phyloP scores from a whole-genome alignment of 2,329 filamentous ascomycete species.

The Metarhizium album region DNA sequence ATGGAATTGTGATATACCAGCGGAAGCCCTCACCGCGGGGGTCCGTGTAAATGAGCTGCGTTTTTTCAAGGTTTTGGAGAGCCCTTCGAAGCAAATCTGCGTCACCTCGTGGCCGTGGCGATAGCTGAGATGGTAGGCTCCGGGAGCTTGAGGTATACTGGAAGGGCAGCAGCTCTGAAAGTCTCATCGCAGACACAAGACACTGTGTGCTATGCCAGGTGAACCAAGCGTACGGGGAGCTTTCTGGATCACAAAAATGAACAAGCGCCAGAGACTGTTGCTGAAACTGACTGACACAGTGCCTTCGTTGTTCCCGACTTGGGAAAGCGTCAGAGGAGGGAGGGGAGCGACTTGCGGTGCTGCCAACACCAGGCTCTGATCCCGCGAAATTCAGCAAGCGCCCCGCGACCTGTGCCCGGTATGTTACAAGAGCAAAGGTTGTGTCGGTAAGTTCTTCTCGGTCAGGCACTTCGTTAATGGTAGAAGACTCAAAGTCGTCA shows the following conservation, averaged over 20 bases:
- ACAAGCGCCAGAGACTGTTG: slow-evolving; percentile 4
- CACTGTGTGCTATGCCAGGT: slow-evolving; percentile 10
- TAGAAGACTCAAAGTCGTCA: slow-evolving; percentile 5
- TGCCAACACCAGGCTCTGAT: not conserved
- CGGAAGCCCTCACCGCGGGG: slow-evolving; percentile 8
- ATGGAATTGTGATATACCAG: slow-evolving; percentile 8
- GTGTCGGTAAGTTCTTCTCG: slow-evolving; percentile 9
- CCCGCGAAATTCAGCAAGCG: slow-evolving; percentile 3
- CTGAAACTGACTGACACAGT: slow-evolving; percentile 5
- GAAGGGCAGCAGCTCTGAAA: slow-evolving; percentile 2
- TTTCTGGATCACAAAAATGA: slow-evolving; percentile 8
- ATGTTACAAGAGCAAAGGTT: slow-evolving; percentile 7
- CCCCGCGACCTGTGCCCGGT: slow-evolving; percentile 3
- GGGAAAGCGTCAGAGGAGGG: not conserved
- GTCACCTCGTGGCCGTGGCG: not conserved
- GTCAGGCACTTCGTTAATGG: not conserved
- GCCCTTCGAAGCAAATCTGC: slow-evolving; percentile 2
- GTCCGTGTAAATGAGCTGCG: slow-evolving; percentile 7
- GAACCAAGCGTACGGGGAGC: slow-evolving; percentile 8
- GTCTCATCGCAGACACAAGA: slow-evolving; percentile 6
- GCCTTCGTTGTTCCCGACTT: not conserved
- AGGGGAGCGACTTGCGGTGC: not conserved
- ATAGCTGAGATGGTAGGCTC: not conserved
- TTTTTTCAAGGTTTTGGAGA: slow-evolving; percentile 4
- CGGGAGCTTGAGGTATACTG: not conserved